These are phyloP conservation scores for Prunus mume DNA, from an alignment of 306 rosid genomes.

Conservation along the genomic window DNA sequence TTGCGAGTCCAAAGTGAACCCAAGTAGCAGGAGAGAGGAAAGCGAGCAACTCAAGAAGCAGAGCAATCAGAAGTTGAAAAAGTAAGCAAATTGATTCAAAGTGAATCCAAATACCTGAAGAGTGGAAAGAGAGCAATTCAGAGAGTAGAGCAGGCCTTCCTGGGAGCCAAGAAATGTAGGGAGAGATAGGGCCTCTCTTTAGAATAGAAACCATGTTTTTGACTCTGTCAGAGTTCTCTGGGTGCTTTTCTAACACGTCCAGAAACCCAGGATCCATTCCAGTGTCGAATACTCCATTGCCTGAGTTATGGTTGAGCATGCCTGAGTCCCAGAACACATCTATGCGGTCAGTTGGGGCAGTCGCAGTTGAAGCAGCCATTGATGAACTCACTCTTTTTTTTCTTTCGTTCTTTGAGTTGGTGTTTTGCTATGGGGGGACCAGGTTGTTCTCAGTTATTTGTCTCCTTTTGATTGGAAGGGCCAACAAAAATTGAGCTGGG, in stretches of 20 bases:
- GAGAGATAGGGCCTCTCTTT: constrained; percentile 68
- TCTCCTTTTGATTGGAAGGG: no score
- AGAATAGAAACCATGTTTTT: constrained; percentile 82
- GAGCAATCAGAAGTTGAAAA: background rate
- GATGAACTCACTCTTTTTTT: no score
- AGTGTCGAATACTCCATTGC: constrained; percentile 67
- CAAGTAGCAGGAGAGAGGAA: background rate
- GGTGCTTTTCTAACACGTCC: constrained; percentile 84
- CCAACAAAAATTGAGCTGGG: no score
- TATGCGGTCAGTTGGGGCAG: constrained; percentile 4
- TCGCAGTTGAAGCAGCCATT: constrained; percentile 24
- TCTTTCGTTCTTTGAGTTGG: background rate
- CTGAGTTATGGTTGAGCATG: constrained; percentile 67
- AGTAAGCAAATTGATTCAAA: background rate
- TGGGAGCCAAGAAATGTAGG: constrained; percentile 56
- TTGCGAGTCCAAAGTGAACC: background rate
- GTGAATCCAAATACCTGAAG: constrained; percentile 44
- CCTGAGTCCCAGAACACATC: constrained; percentile 77
- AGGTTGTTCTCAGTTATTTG: no score
- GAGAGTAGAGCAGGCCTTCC: constrained; percentile 52
- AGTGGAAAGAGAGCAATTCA: constrained; percentile 64
- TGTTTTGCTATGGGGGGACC: background rate
- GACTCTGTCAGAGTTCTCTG: constrained; percentile 80
- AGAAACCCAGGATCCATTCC: constrained; percentile 73
- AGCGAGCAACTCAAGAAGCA: no score